A percentile compares a stretch with the other conserved stretches of the same genome.
Evolutionary conservation across 345 rosid species (phyloP).

Genomic region (Lenwebbia sp.): DNA sequence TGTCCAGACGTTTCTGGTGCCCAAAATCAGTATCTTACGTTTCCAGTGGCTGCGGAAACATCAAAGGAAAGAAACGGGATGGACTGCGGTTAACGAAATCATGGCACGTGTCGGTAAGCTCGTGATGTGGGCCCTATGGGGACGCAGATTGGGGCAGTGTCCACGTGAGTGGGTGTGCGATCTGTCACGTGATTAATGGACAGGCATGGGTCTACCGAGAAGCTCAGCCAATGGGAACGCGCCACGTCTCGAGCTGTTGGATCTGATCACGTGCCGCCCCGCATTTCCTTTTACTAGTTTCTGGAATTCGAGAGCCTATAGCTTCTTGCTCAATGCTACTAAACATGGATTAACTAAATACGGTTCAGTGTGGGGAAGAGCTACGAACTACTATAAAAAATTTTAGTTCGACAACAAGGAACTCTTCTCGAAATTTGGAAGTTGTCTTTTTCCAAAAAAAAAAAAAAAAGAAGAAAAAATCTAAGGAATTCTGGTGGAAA

Average conservation of each 20-base stretch:
- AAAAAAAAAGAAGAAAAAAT: too few species aligned
- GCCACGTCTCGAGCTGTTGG: conserved; percentile 14
- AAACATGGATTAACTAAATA: neutral
- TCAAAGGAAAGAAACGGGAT: neutral
- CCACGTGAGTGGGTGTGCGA: conserved; percentile 41
- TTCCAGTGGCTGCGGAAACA: neutral
- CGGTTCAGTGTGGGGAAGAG: neutral
- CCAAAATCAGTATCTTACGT: neutral
- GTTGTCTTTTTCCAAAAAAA: too few species aligned
- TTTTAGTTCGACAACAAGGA: neutral
- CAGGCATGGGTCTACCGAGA: neutral
- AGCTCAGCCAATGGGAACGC: neutral
- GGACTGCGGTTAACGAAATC: neutral
- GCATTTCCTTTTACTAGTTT: neutral
- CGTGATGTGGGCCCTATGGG: conserved; percentile 29
- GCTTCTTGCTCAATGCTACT: neutral
- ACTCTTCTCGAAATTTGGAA: neutral
- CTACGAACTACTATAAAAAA: neutral
- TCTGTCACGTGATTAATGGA: conserved; percentile 20
- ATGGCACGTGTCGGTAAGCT: conserved; percentile 33
- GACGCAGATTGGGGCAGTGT: conserved; percentile 2
- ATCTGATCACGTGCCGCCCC: conserved; percentile 16
- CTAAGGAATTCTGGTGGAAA: neutral
- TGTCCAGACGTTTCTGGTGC: neutral
- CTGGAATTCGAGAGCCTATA: neutral